phyloP scores from a whole-genome alignment of 768 basidiomycete genomes.

The Naganishia kalamii region DNA sequence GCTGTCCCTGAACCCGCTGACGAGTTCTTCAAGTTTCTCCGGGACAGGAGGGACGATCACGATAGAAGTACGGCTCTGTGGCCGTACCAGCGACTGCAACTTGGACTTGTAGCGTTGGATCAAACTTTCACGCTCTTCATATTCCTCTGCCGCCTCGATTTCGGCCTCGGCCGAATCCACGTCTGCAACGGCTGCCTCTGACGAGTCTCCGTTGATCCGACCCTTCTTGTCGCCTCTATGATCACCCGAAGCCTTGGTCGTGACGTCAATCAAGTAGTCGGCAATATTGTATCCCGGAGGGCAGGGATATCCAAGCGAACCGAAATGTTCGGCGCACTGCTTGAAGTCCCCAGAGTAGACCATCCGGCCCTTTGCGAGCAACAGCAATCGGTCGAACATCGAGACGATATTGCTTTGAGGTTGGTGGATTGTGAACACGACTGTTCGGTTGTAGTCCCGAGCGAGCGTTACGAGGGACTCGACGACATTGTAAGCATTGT shows the following conservation, averaged over 20 bases:
- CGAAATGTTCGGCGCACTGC: slow-evolving; percentile 74
- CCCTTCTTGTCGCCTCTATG: slow-evolving; percentile 26
- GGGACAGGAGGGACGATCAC: slow-evolving; percentile 29
- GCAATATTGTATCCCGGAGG: slow-evolving; percentile 95
- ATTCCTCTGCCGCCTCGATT: slow-evolving; percentile 1
- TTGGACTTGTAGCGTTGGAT: neutral
- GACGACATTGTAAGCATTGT: slow-evolving; percentile 90
- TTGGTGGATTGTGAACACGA: slow-evolving; percentile 96
- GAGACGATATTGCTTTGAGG: slow-evolving; percentile 96
- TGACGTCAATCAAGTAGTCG: slow-evolving; percentile 69
- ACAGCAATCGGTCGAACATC: slow-evolving; percentile 82
- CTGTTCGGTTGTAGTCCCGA: slow-evolving; percentile 81
- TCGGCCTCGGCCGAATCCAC: neutral
- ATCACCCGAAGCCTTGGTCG: slow-evolving; percentile 51
- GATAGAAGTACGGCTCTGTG: neutral
- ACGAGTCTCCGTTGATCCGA: neutral
- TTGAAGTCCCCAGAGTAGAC: slow-evolving; percentile 75
- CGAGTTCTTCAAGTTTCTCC: slow-evolving; percentile 60
- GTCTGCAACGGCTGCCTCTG: neutral
- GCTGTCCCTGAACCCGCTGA: slow-evolving; percentile 65
- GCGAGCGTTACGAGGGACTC: slow-evolving; percentile 81
- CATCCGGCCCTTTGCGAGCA: slow-evolving; percentile 74
- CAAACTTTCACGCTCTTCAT: neutral
- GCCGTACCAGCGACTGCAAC: neutral
- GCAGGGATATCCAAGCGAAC: slow-evolving; percentile 70